Conservation (phyloP, 768 basidiomycete species). For the Leccinum variicolor region DNA sequence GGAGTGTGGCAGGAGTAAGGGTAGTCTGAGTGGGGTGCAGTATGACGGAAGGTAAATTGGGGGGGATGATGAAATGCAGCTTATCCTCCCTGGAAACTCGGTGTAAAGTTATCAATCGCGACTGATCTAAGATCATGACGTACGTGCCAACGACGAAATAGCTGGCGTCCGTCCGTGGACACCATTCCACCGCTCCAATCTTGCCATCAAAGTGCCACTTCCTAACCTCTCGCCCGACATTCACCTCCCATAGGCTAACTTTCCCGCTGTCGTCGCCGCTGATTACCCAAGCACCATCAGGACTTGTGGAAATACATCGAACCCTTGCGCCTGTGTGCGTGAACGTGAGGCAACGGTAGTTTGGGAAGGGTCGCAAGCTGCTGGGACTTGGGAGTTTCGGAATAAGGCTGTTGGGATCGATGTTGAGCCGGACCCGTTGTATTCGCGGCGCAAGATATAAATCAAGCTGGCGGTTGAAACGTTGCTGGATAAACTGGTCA, state of each 20-base stretch:
- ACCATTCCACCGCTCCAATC: conserved; percentile 89
- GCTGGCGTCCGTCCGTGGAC: conserved; percentile 77
- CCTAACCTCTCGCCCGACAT: conserved; percentile 84
- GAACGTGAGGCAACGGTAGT: conserved; percentile 71
- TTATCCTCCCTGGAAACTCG: conserved; percentile 64
- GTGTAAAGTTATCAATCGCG: conserved; percentile 6
- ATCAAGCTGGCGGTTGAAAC: conserved; percentile 92
- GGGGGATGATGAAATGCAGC: conserved; percentile 77
- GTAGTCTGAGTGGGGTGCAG: conserved; percentile 57
- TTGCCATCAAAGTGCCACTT: conserved; percentile 80
- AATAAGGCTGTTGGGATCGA: conserved; percentile 87
- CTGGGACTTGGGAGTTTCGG: conserved; percentile 92
- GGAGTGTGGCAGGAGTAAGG: conserved; percentile 62
- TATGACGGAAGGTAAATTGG: conserved; percentile 62
- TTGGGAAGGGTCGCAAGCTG: conserved; percentile 93
- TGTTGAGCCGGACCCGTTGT: conserved; percentile 81
- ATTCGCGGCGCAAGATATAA: conserved; percentile 94
- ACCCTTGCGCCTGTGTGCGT: conserved; percentile 64
- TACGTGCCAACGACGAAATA: conserved; percentile 81
- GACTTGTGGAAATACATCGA: conserved; percentile 75
- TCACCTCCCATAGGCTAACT: conserved; percentile 89
- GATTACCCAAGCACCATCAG: conserved; percentile 87
- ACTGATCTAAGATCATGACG: conserved; percentile 33
- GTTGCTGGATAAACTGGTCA: conserved; percentile 86
- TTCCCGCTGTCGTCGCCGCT: conserved; percentile 89